Base-by-base conservation (phyloP, 805 yeast species). In the Candida parachauliodes region DNA sequence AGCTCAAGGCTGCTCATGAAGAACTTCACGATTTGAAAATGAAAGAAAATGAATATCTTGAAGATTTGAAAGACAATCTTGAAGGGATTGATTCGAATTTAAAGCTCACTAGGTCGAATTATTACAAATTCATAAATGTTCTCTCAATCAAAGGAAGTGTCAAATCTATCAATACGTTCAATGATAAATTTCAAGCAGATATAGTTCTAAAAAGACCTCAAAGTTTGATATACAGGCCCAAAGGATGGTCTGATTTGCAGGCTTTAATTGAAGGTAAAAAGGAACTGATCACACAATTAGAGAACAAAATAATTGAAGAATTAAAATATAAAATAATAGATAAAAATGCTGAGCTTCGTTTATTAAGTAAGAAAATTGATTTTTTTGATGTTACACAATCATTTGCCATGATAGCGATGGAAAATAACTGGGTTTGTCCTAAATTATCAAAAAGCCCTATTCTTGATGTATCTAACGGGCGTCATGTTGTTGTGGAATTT, bases 401-500 rank as follows among this genome's bases (percentile, higher is more conserved):
- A 0, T 85, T 93, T 59, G 81, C 95, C 0, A 57, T 62, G 0
- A 59, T 89, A 11, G 83, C 97, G 0, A 54, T 59, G n/a, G 95
- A 87, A 47, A 75, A 74, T 43, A 63, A 74, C 22, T 68, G 88
- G 32, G 78, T 74, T 0, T 62, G 86, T 37, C 98, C 98, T 0
- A 62, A 48, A 8, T 61, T 91, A 16, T 72, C 73, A 22, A 59
- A 72, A 2, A 62, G 75, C 2, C 62, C 69, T 0, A 60, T 54
- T 14, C 63, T 83, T 4, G 63, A 71, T 0, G 74, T 88, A 8
- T 51, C 52, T 1, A 74, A 68, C 1, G 98, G 98, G 0, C 67
- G 96, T 21, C 98, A 93, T 57, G 53, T 86, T 10, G 88, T 88
- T 11, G 98, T 91, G 2, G 97, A 91, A 52, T 76, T 79, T 23